Evolutionary conservation across 208 protist species (phyloP), one percentile per base, ranked within the genome.

Genomic region (Leptomonas pyrrhocoris): DNA sequence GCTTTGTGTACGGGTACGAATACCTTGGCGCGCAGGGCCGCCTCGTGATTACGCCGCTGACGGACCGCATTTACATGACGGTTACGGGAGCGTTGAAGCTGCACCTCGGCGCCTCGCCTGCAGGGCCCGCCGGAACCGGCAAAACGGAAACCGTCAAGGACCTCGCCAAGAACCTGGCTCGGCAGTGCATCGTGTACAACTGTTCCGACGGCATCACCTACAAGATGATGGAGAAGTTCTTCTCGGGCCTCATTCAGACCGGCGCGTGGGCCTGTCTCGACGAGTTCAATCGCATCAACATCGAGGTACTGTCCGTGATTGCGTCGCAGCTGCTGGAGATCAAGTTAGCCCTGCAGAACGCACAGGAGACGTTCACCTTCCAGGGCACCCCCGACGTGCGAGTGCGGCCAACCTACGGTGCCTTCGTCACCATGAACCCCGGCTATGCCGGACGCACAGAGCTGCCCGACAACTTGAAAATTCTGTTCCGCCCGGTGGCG

Each of bases 361-460:
- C 82, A 23, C 74, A 83, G 64, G 92, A 96, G 58, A 89, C 72
- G 2, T 94, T 95, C 64, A 92, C 83, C n/a, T 99, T 99, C 79
- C 88, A 98, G 72, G 98, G 98, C 68, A 98, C 97, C 0, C 92
- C 92, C 15, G 81, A 94, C 72, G 98, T 99, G 40, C 79, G 87
- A 21, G 90, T 99, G 53, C 94, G 96, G 2, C 67, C 77, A 9
- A 98, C 93, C 25, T 99, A 96, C 77, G 98, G 96, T 69, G 95
- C 97, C 36, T 99, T 99, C 83, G 97, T 99, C 77, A 99, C 98
- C 12, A 99, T 99, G 98, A 99, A 99, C 78, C 98, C 98, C 13
- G 98, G 98, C 56, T 99, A 99, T 86, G 98, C 98, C 27, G 98
- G 98, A 2, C 93, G 98, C 57, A 99, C 98, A 11, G 98, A 99